Evolutionary conservation across 2,329 filamentous ascomycete genomes (phyloP).

Genomic region (Colletotrichum trifolii): DNA sequence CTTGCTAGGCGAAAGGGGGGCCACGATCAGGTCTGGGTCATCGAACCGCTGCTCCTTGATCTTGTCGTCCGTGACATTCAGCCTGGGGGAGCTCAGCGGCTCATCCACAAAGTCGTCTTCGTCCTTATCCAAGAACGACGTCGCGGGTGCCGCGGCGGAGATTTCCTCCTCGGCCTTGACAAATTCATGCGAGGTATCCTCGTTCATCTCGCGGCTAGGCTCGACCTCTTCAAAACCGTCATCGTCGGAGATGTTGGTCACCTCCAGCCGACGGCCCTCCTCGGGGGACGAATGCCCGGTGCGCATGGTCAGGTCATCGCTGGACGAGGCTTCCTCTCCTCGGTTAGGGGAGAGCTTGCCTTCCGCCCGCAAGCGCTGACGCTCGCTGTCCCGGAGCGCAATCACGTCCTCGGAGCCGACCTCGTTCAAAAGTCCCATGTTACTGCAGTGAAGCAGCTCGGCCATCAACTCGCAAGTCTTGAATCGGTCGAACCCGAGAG

Average conservation of each 20-base stretch:
- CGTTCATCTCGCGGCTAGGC: slow-evolving; percentile 74
- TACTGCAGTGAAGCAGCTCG: slow-evolving; percentile 95
- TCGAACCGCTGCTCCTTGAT: slow-evolving; percentile 63
- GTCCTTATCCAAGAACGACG: slow-evolving; percentile 58
- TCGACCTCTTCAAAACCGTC: slow-evolving; percentile 95
- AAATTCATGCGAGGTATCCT: slow-evolving; percentile 77
- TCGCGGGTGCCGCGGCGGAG: slow-evolving; percentile 35
- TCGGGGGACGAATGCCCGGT: slow-evolving; percentile 59
- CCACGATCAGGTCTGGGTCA: slow-evolving; percentile 67
- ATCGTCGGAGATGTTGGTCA: slow-evolving; percentile 85
- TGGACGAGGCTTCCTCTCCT: slow-evolving; percentile 56
- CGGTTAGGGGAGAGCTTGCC: slow-evolving; percentile 69
- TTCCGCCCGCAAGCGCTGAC: slow-evolving; percentile 81
- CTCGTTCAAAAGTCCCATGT: slow-evolving; percentile 97
- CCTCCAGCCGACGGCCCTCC: slow-evolving; percentile 78
- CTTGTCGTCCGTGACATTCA: slow-evolving; percentile 71
- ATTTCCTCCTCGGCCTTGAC: slow-evolving; percentile 70
- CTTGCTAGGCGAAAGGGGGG: slow-evolving; percentile 66
- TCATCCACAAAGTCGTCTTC: slow-evolving; percentile 84
- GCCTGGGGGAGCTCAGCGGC: slow-evolving; percentile 74
- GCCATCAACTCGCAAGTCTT: slow-evolving; percentile 99
- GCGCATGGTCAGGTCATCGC: slow-evolving; percentile 73
- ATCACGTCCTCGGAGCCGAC: slow-evolving; percentile 90
- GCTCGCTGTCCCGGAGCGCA: slow-evolving; percentile 80
- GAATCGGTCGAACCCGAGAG: slow-evolving; percentile 95